Evolutionary conservation across 805 yeast species (phyloP), one percentile per base, ranked within the genome.

Genomic region (Ogataea wickerhamii): DNA sequence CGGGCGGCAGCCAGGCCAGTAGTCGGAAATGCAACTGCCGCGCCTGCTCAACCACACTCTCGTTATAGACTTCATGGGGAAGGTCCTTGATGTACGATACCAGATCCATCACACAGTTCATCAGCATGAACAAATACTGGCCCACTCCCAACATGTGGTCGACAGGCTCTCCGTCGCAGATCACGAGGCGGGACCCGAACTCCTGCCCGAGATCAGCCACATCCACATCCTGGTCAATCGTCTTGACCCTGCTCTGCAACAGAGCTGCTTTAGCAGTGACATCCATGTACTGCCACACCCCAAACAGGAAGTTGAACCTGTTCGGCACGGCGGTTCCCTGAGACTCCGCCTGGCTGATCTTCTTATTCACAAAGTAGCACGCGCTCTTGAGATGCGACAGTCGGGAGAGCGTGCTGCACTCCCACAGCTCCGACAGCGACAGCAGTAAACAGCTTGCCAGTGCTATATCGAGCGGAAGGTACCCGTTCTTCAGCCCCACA

Each of bases 281-380:
- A 20, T 45, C 41, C 43, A 49, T 41, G 39, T 45, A 51, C 25
- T 49, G 50, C 55, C 53, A 51, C 8, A 51, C 52, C 17, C 46
- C 40, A 28, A 40, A 40, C 17, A 51, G 36, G 28, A 49, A 51
- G 19, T 41, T 29, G 21, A 47, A 48, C 4, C 34, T 28, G 4
- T 36, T 31, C 18, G 33, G 33, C 6, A 25, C 36, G 14, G 30
- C 29, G 12, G 20, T 26, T 18, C 22, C 28, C 13, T 18, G 4
- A 8, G 26, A 26, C n/a, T 19, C 19, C 12, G 16, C 17, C 24
- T 40, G 41, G 11, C 24, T 23, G 18, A 48, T 36, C 22, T 45
- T 42, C 32, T 32, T 38, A 18, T 41, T 38, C 16, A 44, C 38
- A 23, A 51, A 51, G 24, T 47, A 42, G 14, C 34, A 37, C 3